Conservation (phyloP, 768 basidiomycete genomes). For the Gyrodon lividus region DNA sequence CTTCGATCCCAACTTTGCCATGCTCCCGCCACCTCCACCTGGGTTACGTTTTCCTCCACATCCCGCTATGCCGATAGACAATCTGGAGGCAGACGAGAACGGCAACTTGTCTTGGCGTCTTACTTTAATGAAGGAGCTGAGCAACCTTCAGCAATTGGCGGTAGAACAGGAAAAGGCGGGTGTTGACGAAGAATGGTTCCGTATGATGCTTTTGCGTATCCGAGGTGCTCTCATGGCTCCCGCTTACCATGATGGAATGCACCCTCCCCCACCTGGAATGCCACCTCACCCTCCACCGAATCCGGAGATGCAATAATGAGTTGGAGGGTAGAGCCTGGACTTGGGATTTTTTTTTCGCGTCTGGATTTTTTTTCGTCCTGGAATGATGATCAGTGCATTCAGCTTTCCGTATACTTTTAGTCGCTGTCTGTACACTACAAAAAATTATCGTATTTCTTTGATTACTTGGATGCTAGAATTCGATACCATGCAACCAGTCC, state of each 20-base stretch:
- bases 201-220: slow-evolving; percentile 82
- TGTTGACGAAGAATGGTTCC: slow-evolving; percentile 80
- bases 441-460: neutral
- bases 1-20: slow-evolving; percentile 72
- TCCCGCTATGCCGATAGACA: slow-evolving; percentile 61
- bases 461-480: neutral
- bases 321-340: neutral
- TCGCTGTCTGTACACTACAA: slow-evolving; percentile 5
- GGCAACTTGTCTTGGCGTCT: slow-evolving; percentile 79
- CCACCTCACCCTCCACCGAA: slow-evolving; percentile 36
- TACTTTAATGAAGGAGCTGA: slow-evolving; percentile 80
- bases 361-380: slow-evolving; percentile 7
- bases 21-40: slow-evolving; percentile 50
- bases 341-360: neutral
- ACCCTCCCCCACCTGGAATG: slow-evolving; percentile 35
- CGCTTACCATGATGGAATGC: slow-evolving; percentile 38
- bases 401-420: slow-evolving; percentile 1
- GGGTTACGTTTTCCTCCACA: slow-evolving; percentile 65
- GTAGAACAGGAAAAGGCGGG: slow-evolving; percentile 80
- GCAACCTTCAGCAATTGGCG: slow-evolving; percentile 71
- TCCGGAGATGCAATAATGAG: slow-evolving; percentile 31
- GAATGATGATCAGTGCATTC: neutral
- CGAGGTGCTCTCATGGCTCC: slow-evolving; percentile 65
- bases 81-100: slow-evolving; percentile 73
- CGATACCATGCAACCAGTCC: neutral